These are phyloP conservation scores for Gnomoniopsis sp. DNA, from an alignment of 2,329 filamentous ascomycete species.

Conservation along the genomic window DNA sequence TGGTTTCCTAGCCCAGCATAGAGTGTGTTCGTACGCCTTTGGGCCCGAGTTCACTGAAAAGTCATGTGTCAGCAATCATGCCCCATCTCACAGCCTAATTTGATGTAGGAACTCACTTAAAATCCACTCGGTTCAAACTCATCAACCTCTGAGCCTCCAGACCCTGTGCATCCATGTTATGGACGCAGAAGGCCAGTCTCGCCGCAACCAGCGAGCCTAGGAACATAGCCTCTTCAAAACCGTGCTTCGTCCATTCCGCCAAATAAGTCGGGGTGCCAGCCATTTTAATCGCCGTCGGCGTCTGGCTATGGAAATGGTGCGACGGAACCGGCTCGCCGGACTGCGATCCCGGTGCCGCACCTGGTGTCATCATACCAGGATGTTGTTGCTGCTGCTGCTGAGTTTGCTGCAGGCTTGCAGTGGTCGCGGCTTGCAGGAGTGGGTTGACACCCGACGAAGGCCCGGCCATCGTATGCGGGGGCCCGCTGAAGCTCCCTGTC, in stretches of 20 bases:
- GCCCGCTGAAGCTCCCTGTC: constrained; percentile 56
- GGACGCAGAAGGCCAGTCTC: constrained; percentile 54
- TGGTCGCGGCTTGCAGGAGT: constrained; percentile 86
- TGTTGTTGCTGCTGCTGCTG: constrained; percentile 24
- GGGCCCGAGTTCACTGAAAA: constrained; percentile 47
- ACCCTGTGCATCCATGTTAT: constrained; percentile 52
- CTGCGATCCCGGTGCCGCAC: constrained; percentile 31
- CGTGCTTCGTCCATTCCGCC: constrained; percentile 81
- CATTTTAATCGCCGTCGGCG: constrained; percentile 79
- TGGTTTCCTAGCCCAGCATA: constrained; percentile 41
- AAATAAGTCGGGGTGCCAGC: constrained; percentile 80
- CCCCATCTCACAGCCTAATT: background rate
- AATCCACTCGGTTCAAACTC: constrained; percentile 57
- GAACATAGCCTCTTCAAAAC: constrained; percentile 79
- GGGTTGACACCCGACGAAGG: constrained; percentile 66
- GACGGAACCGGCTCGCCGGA: constrained; percentile 37
- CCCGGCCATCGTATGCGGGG: constrained; percentile 48
- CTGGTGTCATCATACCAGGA: constrained; percentile 38
- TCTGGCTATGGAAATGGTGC: constrained; percentile 62
- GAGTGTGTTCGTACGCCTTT: constrained; percentile 53
- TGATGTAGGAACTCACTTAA: constrained; percentile 49
- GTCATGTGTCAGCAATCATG: constrained; percentile 13
- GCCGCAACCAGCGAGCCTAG: constrained; percentile 84
- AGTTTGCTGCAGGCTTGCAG: constrained; percentile 52
- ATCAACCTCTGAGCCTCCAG: constrained; percentile 52